These are phyloP conservation scores for Tolypocladium ovalisporum DNA, from an alignment of 2,329 filamentous ascomycete genomes.

Conservation along the genomic window DNA sequence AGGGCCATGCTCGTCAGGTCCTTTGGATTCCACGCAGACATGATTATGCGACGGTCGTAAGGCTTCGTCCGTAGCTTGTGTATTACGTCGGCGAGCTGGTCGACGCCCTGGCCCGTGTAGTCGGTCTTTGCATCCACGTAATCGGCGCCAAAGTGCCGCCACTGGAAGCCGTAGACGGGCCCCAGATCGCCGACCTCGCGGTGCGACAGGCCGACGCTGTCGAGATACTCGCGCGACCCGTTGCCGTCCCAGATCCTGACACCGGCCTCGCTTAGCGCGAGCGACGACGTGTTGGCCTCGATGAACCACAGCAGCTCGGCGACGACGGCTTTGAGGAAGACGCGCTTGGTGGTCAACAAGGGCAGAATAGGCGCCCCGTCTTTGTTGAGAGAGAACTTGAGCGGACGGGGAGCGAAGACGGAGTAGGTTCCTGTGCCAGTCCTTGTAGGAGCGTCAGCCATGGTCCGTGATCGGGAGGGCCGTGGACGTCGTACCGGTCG, in stretches of 20 bases:
- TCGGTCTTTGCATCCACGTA: constrained; percentile 72
- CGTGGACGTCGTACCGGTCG: constrained; percentile 51
- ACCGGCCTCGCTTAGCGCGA: constrained; percentile 63
- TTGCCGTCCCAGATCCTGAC: constrained; percentile 99
- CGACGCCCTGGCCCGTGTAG: constrained; percentile 80
- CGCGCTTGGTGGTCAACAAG: constrained; percentile 92
- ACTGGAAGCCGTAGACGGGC: constrained; percentile 97
- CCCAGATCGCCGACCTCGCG: constrained; percentile 83
- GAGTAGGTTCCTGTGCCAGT: constrained; percentile 91
- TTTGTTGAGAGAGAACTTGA: constrained; percentile 75
- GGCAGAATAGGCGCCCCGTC: constrained; percentile 59
- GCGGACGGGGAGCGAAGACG: constrained; percentile 74
- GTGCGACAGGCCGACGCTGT: constrained; percentile 69
- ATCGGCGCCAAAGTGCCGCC: constrained; percentile 92
- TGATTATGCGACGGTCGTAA: constrained; percentile 80
- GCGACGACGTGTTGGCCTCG: constrained; percentile 69
- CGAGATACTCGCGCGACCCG: constrained; percentile 80
- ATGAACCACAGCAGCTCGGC: constrained; percentile 96
- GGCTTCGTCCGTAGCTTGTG: constrained; percentile 74
- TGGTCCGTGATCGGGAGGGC: neutral
- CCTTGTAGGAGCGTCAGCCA: constrained; percentile 27
- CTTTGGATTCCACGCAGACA: constrained; percentile 87
- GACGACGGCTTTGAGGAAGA: constrained; percentile 83
- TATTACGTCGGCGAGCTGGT: constrained; percentile 87
- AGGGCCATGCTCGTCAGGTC: constrained; percentile 83